phyloP scores from a whole-genome alignment of 805 yeast species.

The Cyberlindnera mycetangii region DNA sequence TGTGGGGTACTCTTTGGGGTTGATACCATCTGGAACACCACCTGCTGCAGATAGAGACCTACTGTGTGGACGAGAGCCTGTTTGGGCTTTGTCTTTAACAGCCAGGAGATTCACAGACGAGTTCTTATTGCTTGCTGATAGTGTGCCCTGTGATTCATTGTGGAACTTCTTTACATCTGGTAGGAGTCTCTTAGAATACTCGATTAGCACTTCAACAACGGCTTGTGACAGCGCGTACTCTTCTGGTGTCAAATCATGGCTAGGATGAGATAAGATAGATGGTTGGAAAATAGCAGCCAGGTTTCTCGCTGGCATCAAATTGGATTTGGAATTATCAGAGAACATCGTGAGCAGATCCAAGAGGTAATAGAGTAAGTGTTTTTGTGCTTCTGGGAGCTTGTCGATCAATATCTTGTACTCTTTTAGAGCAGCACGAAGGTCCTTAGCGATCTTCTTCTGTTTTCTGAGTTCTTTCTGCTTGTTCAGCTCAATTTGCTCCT shows the following conservation, averaged over 20 bases:
- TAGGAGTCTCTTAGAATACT: slow-evolving; percentile 74
- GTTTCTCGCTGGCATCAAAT: slow-evolving; percentile 89
- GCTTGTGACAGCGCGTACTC: slow-evolving; percentile 86
- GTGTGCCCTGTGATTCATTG: slow-evolving; percentile 13
- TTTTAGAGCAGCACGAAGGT: slow-evolving; percentile 63
- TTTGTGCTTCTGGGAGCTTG: slow-evolving; percentile 69
- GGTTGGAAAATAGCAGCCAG: slow-evolving; percentile 97
- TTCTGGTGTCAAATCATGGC: slow-evolving; percentile 87
- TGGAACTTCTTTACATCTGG: slow-evolving; percentile 44
- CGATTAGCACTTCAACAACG: slow-evolving; percentile 86
- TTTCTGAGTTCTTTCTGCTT: slow-evolving; percentile 36
- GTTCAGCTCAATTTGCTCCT: slow-evolving; percentile 29
- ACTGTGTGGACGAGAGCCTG: slow-evolving; percentile 32
- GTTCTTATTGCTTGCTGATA: slow-evolving; percentile 12
- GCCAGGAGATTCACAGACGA: slow-evolving; percentile 19
- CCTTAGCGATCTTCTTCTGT: slow-evolving; percentile 55
- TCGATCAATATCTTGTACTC: slow-evolving; percentile 70
- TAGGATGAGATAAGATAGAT: slow-evolving; percentile 88
- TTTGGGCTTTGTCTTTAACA: slow-evolving; percentile 15
- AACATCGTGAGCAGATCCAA: slow-evolving; percentile 85
- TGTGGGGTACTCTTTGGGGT: slow-evolving; percentile 8
- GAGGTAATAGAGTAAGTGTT: slow-evolving; percentile 80
- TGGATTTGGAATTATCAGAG: slow-evolving; percentile 69
- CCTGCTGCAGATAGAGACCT: slow-evolving; percentile 46
- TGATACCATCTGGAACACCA: slow-evolving; percentile 37